Evolutionary conservation across 1,139 yeast species (phyloP).

Genomic region (Eremothecium gossypii): DNA sequence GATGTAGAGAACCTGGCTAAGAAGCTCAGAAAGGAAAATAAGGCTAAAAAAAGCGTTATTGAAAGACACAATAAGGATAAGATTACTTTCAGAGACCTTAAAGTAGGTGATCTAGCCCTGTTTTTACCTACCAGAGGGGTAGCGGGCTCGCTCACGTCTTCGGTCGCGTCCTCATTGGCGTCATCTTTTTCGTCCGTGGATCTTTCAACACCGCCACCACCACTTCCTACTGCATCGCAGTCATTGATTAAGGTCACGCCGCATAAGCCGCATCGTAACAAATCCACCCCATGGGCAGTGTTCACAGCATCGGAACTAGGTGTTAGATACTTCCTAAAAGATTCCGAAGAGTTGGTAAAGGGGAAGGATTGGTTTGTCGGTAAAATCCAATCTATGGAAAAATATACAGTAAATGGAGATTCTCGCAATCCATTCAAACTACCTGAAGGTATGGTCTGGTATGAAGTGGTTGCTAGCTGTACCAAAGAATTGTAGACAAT

Average conservation of each 20-base stretch:
- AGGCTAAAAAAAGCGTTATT: conserved; percentile 38
- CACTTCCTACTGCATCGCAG: not conserved
- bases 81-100: conserved; percentile 58
- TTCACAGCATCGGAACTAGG: conserved; percentile 27
- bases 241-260: not conserved
- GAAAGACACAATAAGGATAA: conserved; percentile 38
- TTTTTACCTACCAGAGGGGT: conserved; percentile 64
- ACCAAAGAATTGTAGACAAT: not conserved
- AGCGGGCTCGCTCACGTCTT: conserved; percentile 18
- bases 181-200: conserved; percentile 30
- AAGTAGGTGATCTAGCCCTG: conserved; percentile 63
- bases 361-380: conserved; percentile 30
- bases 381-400: conserved; percentile 18
- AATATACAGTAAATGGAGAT: conserved; percentile 12
- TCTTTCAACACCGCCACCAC: conserved; percentile 25
- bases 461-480: conserved; percentile 22
- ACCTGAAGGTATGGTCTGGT: conserved; percentile 24
- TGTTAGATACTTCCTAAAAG: conserved; percentile 22
- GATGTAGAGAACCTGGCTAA: conserved; percentile 93
- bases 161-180: conserved; percentile 18
- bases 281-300: conserved; percentile 26
- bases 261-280: conserved; percentile 1
- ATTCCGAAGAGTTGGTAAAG: conserved; percentile 13
- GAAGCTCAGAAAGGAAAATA: conserved; percentile 69
- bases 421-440: conserved; percentile 20